Percentiles rank a stretch among this genome's conserved stretches.
phyloP scores from a whole-genome alignment of 345 rosid species.

The Acer negundo region DNA sequence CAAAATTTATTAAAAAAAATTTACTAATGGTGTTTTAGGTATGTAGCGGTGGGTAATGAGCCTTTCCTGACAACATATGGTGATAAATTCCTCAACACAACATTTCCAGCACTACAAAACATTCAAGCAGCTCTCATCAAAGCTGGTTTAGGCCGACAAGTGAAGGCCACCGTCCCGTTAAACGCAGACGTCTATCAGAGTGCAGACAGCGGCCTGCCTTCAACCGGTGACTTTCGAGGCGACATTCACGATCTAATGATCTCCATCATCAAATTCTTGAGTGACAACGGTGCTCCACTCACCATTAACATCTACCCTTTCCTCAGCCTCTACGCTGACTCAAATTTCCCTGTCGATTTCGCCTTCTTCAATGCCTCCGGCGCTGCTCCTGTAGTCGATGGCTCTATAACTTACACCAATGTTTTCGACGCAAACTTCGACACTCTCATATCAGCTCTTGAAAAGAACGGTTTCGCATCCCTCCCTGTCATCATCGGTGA shows the following conservation, averaged over 20 bases:
- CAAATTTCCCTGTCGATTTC: constrained; percentile 73
- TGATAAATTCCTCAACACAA: constrained; percentile 50
- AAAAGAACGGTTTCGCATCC: constrained; percentile 75
- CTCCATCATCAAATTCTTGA: constrained; percentile 62
- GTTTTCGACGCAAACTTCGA: constrained; percentile 91
- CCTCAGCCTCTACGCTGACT: constrained; percentile 75
- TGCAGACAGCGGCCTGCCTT: constrained; percentile 52
- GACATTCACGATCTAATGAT: constrained; percentile 69
- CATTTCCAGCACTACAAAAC: constrained; percentile 84
- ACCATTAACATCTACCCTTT: constrained; percentile 92
- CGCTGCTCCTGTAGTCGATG: constrained; percentile 70
- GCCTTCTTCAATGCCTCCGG: constrained; percentile 73
- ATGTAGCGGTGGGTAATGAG: constrained; percentile 90
- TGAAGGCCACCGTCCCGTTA: constrained; percentile 79
- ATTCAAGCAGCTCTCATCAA: constrained; percentile 86
- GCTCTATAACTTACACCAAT: constrained; percentile 72
- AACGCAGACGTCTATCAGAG: constrained; percentile 84
- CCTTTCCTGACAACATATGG: constrained; percentile 78
- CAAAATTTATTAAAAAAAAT: too few relatives aligned
- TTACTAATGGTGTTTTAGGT: constrained; percentile 40
- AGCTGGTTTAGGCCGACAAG: constrained; percentile 74
- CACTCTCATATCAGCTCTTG: constrained; percentile 68
- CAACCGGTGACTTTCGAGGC: constrained; percentile 71
- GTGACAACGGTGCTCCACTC: constrained; percentile 54
- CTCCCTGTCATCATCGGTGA: constrained; percentile 80